Conservation (phyloP, 2,329 filamentous ascomycete species). For the Plectosphaerella sp. region DNA sequence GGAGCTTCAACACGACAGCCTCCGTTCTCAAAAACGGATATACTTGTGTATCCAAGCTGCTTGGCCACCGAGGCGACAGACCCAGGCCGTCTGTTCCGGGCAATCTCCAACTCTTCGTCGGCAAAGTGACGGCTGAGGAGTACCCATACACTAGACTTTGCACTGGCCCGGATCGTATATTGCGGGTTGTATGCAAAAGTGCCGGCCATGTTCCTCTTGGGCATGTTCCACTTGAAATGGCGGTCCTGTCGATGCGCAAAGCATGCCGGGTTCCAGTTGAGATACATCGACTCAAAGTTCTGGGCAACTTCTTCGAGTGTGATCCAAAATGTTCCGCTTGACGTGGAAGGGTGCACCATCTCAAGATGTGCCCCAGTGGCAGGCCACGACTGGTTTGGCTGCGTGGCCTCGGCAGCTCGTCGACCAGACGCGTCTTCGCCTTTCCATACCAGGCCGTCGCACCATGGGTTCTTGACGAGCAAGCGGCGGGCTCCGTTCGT, state of each 20-base stretch:
- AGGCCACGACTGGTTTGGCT: conserved; percentile 13
- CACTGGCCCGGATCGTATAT: conserved; percentile 61
- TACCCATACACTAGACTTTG: conserved; percentile 69
- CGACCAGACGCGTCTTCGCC: conserved; percentile 22
- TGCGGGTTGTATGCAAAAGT: conserved; percentile 64
- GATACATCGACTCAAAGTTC: conserved; percentile 91
- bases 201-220: conserved; percentile 43
- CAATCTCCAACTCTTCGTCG: conserved; percentile 57
- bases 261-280: conserved; percentile 92
- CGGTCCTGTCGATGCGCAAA: conserved; percentile 81
- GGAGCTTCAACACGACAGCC: conserved; percentile 71
- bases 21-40: conserved; percentile 71
- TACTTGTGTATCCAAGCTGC: conserved; percentile 76
- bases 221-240: conserved; percentile 79
- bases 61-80: conserved; percentile 41
- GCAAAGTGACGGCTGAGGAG: conserved; percentile 83
- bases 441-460: conserved; percentile 72
- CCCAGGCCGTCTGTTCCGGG: conserved; percentile 33
- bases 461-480: conserved; percentile 95
- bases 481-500: conserved; percentile 59
- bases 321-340: conserved; percentile 87
- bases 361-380: neutral
- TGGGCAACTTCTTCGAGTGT: conserved; percentile 81
- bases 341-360: conserved; percentile 15
- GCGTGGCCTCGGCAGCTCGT: conserved; percentile 4